A percentile compares a stretch with the other conserved stretches of the same genome.
Evolutionary conservation across 352 stramenopile genomes (phyloP).

Genomic region (Pythium guiyangense): DNA sequence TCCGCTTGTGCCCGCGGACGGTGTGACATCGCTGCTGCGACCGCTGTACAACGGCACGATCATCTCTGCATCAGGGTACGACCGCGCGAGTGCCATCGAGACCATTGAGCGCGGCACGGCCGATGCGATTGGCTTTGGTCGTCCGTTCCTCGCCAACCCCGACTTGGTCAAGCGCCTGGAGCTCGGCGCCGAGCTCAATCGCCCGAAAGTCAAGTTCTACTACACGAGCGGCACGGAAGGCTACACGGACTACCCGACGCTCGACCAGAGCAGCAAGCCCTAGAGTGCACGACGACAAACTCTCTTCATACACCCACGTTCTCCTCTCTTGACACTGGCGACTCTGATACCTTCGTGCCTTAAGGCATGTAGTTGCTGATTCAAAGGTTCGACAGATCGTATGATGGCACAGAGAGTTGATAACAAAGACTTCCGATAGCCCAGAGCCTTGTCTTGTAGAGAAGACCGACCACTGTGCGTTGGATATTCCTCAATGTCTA

Average conservation of each 20-base stretch:
- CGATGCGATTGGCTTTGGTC: constrained; percentile 49
- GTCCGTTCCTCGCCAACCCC: constrained; percentile 59
- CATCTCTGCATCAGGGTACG: constrained; percentile 45
- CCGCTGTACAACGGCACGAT: constrained; percentile 39
- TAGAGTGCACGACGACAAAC: not conserved
- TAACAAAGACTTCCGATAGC: too few species aligned
- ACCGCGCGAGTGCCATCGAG: constrained; percentile 22
- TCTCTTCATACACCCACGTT: too few species aligned
- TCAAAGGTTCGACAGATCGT: too few species aligned
- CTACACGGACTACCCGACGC: constrained; percentile 37
- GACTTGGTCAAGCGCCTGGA: constrained; percentile 50
- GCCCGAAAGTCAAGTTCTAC: constrained; percentile 25
- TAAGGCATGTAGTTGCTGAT: too few species aligned
- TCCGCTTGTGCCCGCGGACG: constrained; percentile 24
- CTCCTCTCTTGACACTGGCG: too few species aligned
- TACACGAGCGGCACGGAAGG: constrained; percentile 21
- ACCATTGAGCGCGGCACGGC: constrained; percentile 30
- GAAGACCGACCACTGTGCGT: too few species aligned
- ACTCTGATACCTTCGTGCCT: too few species aligned
- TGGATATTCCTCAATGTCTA: too few species aligned
- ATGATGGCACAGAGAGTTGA: too few species aligned
- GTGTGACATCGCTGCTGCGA: constrained; percentile 33
- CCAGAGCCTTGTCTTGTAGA: too few species aligned
- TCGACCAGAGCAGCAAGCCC: constrained; percentile 7
- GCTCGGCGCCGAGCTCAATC: constrained; percentile 30